Conservation (phyloP, 306 rosid genomes). For the Nissolia schottii region DNA sequence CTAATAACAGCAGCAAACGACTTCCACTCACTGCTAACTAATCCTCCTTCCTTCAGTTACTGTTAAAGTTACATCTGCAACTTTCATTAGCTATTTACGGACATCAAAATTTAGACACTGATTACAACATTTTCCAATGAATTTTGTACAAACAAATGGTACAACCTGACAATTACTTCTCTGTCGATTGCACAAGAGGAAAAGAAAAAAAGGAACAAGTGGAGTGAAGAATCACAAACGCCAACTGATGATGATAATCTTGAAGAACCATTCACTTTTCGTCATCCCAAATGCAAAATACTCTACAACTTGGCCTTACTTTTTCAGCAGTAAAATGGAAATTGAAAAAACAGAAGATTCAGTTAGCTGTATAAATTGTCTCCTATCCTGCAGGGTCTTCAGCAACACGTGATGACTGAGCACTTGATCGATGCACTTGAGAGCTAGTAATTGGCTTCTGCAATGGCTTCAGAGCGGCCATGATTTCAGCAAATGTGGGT, state of each 20-base stretch:
- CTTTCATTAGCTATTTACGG: conserved; percentile 24
- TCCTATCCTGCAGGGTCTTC: conserved; percentile 39
- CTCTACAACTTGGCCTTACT: conserved; percentile 52
- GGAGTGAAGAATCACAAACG: conserved; percentile 32
- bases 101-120: conserved; percentile 43
- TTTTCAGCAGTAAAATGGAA: conserved; percentile 37
- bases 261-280: conserved; percentile 42
- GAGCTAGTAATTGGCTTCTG: conserved; percentile 74
- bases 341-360: not conserved
- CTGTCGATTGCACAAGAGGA: conserved; percentile 25
- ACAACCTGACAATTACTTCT: conserved; percentile 48
- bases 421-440: conserved; percentile 52
- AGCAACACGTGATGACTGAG: conserved; percentile 41
- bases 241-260: conserved; percentile 48
- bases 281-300: conserved; percentile 33
- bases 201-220: not conserved
- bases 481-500: conserved; percentile 86
- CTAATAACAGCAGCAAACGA: conserved; percentile 19
- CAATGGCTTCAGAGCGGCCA: conserved; percentile 90
- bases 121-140: conserved; percentile 55
- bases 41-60: conserved; percentile 31
- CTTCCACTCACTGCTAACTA: conserved; percentile 19
- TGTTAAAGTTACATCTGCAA: conserved; percentile 33
- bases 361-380: conserved; percentile 33
- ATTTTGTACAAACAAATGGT: conserved; percentile 60